Conservation (phyloP, 2,329 filamentous ascomycete genomes). For the Mycocentrospora acerina region DNA sequence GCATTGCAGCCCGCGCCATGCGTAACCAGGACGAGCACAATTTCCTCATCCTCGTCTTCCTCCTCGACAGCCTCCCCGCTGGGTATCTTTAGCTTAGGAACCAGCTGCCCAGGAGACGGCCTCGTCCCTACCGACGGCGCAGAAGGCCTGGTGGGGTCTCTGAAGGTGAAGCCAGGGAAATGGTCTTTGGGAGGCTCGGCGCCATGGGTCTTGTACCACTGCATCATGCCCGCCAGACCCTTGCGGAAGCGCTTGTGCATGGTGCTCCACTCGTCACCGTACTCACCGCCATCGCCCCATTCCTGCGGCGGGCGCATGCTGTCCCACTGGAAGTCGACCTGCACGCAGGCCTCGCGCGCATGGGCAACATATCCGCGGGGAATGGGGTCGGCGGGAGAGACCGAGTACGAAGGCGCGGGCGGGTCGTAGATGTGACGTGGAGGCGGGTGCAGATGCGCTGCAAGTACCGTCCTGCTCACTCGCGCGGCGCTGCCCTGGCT, state of each 20-base stretch:
- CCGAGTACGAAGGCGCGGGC: constrained; percentile 78
- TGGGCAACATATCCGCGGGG: constrained; percentile 87
- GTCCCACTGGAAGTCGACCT: constrained; percentile 95
- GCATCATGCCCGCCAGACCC: constrained; percentile 75
- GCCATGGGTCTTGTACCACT: constrained; percentile 71
- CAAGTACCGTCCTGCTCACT: constrained; percentile 8
- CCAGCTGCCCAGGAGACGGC: no score
- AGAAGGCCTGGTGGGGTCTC: constrained; percentile 24
- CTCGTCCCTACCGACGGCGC: not conserved
- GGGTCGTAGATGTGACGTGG: constrained; percentile 62
- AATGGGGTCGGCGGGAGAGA: constrained; percentile 78
- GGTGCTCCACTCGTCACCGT: constrained; percentile 90
- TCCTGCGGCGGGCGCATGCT: constrained; percentile 75
- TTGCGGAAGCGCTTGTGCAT: constrained; percentile 91
- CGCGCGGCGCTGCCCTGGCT: constrained; percentile 32
- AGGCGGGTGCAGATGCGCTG: constrained; percentile 13
- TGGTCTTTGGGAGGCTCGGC: constrained; percentile 36
- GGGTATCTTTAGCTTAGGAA: no score
- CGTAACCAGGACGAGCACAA: constrained; percentile 84
- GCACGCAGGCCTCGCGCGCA: constrained; percentile 80
- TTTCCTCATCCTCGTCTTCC: constrained; percentile 61
- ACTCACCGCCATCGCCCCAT: constrained; percentile 86
- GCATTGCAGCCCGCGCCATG: constrained; percentile 97
- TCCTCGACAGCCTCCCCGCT: constrained; percentile 2
- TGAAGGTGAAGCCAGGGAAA: constrained; percentile 36